Evolutionary conservation across 2,329 filamentous ascomycete species (phyloP).

Genomic region (Clonostachys rosea): DNA sequence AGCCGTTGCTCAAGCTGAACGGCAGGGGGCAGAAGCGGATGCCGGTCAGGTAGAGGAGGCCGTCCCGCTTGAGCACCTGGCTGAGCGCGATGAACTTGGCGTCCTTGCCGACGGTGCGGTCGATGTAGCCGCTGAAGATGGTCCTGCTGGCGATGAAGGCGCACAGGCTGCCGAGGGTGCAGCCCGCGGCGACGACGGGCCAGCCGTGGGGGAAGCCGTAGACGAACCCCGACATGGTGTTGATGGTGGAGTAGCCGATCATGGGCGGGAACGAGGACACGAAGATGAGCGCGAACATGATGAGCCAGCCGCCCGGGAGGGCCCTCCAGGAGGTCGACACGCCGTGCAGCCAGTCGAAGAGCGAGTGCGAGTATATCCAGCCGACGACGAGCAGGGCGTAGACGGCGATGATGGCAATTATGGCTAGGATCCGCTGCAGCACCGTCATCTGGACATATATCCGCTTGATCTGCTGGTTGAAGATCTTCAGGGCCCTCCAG

Average conservation of each 20-base stretch:
- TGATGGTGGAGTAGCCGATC: conserved; percentile 78
- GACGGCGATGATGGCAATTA: conserved; percentile 42
- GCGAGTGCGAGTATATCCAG: conserved; percentile 71
- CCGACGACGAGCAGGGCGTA: conserved; percentile 60
- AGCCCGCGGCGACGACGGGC: conserved; percentile 77
- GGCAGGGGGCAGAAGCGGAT: conserved; percentile 90
- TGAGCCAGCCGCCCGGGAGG: conserved; percentile 64
- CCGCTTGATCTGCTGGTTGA: conserved; percentile 36
- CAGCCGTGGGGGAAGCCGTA: conserved; percentile 63
- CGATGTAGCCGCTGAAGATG: conserved; percentile 72
- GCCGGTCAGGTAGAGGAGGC: conserved; percentile 82
- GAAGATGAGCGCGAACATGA: conserved; percentile 74
- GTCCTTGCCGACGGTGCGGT: conserved; percentile 76
- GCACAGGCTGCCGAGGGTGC: conserved; percentile 69
- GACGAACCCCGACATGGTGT: conserved; percentile 48
- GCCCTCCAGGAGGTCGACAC: conserved; percentile 73
- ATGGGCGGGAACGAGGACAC: conserved; percentile 79
- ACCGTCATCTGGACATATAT: conserved; percentile 52
- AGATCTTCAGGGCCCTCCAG: conserved; percentile 27
- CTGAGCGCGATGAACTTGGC: conserved; percentile 84
- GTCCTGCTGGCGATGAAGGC: conserved; percentile 80
- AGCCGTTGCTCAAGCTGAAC: conserved; percentile 90
- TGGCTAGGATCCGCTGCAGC: conserved; percentile 56
- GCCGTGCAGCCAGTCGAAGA: conserved; percentile 73
- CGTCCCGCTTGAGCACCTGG: conserved; percentile 85